Evolutionary conservation across 1,139 yeast species (phyloP).

Genomic region (Saccharomyces pastorianus): DNA sequence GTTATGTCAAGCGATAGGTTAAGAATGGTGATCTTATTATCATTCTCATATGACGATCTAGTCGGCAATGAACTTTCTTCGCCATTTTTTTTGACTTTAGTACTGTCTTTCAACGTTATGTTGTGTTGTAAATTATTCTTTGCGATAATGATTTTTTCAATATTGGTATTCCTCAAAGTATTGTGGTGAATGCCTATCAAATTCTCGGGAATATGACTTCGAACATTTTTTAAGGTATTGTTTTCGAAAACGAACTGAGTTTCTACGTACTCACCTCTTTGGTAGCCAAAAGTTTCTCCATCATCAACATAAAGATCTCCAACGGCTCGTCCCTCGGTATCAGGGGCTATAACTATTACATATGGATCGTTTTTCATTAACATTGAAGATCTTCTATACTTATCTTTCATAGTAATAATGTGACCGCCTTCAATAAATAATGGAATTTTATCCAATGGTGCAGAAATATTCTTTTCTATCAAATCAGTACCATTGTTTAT

Average conservation of each 20-base stretch:
- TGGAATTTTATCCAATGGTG: constrained; percentile 61
- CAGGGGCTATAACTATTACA: constrained; percentile 61
- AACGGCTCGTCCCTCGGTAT: constrained; percentile 41
- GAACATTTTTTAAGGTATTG: constrained; percentile 26
- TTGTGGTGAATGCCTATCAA: constrained; percentile 10
- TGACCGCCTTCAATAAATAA: constrained; percentile 72
- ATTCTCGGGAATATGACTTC: constrained; percentile 12
- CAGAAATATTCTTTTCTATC: constrained; percentile 29
- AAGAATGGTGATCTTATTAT: constrained; percentile 36
- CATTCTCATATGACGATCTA: constrained; percentile 8
- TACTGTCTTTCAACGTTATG: constrained; percentile 15
- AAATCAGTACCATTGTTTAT: constrained; percentile 28
- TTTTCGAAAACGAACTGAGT: constrained; percentile 6
- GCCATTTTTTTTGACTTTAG: constrained; percentile 34
- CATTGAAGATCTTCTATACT: constrained; percentile 72
- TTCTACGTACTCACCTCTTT: constrained; percentile 31
- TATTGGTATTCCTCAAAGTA: constrained; percentile 25
- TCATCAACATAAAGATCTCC: constrained; percentile 75
- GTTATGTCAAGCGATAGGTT: constrained; percentile 48
- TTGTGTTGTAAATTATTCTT: constrained; percentile 29
- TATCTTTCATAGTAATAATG: constrained; percentile 56
- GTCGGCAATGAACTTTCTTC: constrained; percentile 34
- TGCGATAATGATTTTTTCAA: constrained; percentile 57
- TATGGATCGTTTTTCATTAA: constrained; percentile 79
- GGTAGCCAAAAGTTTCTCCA: constrained; percentile 63